Evolutionary conservation across 352 stramenopile species (phyloP).

Genomic region (Globisporangium spinosum): DNA sequence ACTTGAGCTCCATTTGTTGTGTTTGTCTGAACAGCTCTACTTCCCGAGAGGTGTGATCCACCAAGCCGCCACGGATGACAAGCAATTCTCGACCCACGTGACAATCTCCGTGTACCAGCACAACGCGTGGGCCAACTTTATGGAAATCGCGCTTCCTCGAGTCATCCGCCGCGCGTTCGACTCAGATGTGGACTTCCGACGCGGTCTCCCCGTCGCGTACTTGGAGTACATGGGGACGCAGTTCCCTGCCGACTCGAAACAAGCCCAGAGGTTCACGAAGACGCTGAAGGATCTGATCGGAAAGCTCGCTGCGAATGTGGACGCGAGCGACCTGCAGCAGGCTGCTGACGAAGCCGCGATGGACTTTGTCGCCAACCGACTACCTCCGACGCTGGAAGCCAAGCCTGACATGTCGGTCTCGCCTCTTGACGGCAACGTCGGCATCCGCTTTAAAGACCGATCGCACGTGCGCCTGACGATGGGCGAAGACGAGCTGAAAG

Average conservation of each 20-base stretch:
- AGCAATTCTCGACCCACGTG: conserved; percentile 83
- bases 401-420: conserved; percentile 13
- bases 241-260: conserved; percentile 32
- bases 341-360: conserved; percentile 73
- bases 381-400: conserved; percentile 39
- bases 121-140: conserved; percentile 86
- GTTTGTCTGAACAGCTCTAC: conserved; percentile 49
- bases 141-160: conserved; percentile 73
- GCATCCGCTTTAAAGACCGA: conserved; percentile 63
- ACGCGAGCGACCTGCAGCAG: conserved; percentile 52
- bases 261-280: conserved; percentile 48
- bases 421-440: conserved; percentile 40
- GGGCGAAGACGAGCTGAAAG: conserved; percentile 52
- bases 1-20: neutral
- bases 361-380: conserved; percentile 70
- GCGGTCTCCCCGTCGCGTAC: conserved; percentile 69
- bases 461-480: conserved; percentile 68
- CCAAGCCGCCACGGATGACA: conserved; percentile 69
- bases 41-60: conserved; percentile 81
- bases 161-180: conserved; percentile 81
- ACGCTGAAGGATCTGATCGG: conserved; percentile 46
- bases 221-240: conserved; percentile 72
- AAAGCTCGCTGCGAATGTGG: conserved; percentile 48
- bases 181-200: conserved; percentile 64
- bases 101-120: conserved; percentile 89